Evolutionary conservation across 441 rosid species (phyloP).

Genomic region (Lagerstroemia fauriei): DNA sequence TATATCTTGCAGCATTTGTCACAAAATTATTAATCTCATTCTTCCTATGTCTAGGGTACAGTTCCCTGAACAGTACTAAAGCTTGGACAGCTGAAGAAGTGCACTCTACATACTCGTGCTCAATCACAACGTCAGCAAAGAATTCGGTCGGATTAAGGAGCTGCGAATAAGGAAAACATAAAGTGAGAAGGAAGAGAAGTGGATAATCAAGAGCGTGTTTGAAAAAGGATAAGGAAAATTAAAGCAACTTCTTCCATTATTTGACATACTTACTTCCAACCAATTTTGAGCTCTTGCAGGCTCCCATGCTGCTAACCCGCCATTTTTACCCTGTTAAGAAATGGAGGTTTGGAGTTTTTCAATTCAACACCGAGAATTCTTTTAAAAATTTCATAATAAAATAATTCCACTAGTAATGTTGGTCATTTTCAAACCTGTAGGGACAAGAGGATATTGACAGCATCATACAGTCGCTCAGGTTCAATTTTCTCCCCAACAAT

Average conservation of each 20-base stretch:
- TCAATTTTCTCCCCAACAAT: slow-evolving; percentile 64
- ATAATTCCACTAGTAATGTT: not conserved
- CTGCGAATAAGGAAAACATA: slow-evolving; percentile 32
- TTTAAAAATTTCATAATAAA: not conserved
- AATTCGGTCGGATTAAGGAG: slow-evolving; percentile 71
- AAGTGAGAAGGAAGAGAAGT: not conserved
- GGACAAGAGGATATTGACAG: slow-evolving; percentile 66
- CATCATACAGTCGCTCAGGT: slow-evolving; percentile 47
- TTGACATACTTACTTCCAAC: slow-evolving; percentile 54
- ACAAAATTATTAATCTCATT: slow-evolving; percentile 23
- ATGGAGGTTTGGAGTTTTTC: not conserved
- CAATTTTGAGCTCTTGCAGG: slow-evolving; percentile 64
- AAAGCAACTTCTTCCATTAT: not conserved
- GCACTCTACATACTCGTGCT: slow-evolving; percentile 41
- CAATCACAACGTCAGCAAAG: slow-evolving; percentile 59
- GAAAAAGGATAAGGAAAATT: not conserved
- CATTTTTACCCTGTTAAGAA: slow-evolving; percentile 56
- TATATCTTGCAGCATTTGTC: slow-evolving; percentile 8
- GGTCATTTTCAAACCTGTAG: slow-evolving; percentile 44
- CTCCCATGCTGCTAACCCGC: slow-evolving; percentile 76
- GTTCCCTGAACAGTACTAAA: slow-evolving; percentile 5
- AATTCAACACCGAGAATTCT: not conserved
- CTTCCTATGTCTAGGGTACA: slow-evolving; percentile 9
- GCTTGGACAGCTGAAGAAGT: slow-evolving; percentile 4
- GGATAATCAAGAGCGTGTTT: not conserved